Percentiles rank a stretch among this genome's conserved stretches.
phyloP scores from a whole-genome alignment of 331 rosid genomes.

The Cydonia oblonga region DNA sequence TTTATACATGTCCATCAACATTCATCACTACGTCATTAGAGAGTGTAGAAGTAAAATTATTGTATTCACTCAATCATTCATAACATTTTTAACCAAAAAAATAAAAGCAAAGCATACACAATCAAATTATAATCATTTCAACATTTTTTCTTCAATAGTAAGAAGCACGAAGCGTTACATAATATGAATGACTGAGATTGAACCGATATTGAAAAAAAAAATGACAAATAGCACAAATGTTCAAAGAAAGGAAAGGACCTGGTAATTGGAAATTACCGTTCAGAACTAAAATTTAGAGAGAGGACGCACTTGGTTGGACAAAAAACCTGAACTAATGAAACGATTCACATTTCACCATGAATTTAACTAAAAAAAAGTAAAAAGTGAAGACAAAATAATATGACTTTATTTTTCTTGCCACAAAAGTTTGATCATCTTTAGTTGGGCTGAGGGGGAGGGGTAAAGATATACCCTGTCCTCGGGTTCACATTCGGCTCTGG shows the following conservation, averaged over 20 bases:
- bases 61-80: no score
- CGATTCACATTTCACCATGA: background rate
- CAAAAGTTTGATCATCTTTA: background rate
- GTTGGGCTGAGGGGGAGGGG: slow-evolving; percentile 41
- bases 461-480: slow-evolving; percentile 30
- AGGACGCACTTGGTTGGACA: background rate
- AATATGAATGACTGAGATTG: no score
- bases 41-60: background rate
- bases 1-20: no score
- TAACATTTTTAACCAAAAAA: background rate
- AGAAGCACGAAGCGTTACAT: fast-evolving
- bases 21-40: background rate
- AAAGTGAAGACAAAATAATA: background rate
- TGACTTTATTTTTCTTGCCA: background rate
- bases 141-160: no score
- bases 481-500: slow-evolving; percentile 70
- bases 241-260: background rate
- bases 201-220: no score
- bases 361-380: background rate
- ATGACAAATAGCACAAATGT: background rate
- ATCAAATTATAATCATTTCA: no score
- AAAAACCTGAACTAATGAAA: background rate
- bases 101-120: no score
- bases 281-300: background rate
- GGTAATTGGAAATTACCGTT: no score